Evolutionary conservation across 257 asterid genomes (phyloP).

Genomic region (Solanum pennellii): DNA sequence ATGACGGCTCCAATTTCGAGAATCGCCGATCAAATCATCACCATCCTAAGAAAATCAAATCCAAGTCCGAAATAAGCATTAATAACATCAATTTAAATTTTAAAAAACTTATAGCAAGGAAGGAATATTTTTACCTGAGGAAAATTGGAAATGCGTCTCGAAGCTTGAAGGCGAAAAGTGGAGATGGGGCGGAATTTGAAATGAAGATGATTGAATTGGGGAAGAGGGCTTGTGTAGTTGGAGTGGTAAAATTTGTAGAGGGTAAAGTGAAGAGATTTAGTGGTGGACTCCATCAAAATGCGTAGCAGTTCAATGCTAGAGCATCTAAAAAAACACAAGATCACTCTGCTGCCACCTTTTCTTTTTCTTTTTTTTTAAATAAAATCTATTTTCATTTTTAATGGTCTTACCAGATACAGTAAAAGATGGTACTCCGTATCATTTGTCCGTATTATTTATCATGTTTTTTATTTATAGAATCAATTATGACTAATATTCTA

Average conservation of each 20-base stretch:
- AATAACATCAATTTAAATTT: neutral
- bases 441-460: too few relatives aligned
- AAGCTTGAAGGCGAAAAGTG: neutral
- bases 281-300: neutral
- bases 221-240: neutral
- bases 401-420: too few relatives aligned
- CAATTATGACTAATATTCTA: too few relatives aligned
- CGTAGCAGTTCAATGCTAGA: neutral
- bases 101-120: neutral
- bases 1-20: slow-evolving; percentile 35
- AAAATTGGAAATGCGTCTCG: slow-evolving; percentile 11
- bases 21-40: slow-evolving; percentile 12
- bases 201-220: neutral
- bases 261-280: neutral
- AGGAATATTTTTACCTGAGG: slow-evolving; percentile 8
- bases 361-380: too few relatives aligned
- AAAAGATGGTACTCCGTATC: too few relatives aligned
- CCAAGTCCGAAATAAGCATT: neutral
- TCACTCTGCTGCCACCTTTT: neutral
- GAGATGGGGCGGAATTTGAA: neutral
- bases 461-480: too few relatives aligned
- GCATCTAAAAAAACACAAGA: neutral
- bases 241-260: neutral
- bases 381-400: too few relatives aligned
- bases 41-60: slow-evolving; percentile 22